A percentile compares a stretch with the other conserved stretches of the same genome.
These are phyloP conservation scores for Chytriomyces sp. DNA, from an alignment of 192 early-diverging fungal species.

Conservation along the genomic window DNA sequence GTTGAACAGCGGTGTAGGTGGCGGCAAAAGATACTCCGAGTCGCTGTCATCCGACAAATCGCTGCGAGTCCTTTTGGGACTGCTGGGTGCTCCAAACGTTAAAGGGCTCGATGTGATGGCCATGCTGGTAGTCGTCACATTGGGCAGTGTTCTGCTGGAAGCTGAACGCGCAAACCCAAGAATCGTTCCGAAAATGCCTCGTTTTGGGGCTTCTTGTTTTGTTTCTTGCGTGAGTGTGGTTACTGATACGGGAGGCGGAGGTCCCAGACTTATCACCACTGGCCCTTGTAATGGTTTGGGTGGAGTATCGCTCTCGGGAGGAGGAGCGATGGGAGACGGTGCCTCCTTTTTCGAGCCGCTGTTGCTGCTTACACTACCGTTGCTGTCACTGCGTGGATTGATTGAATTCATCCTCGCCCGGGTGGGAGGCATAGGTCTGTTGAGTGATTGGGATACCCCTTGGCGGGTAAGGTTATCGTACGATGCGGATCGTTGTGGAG, in stretches of 20 bases:
- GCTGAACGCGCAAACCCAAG: not conserved
- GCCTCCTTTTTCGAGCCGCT: no score
- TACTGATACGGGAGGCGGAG: not conserved
- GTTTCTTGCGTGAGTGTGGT: not conserved
- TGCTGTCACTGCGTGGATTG: no score
- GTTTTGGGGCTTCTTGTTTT: no score
- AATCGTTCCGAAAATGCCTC: not conserved
- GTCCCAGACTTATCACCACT: not conserved
- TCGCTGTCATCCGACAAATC: not conserved
- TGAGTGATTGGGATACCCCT: no score
- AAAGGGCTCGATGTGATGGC: not conserved
- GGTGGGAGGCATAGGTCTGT: no score
- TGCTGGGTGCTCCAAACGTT: not conserved
- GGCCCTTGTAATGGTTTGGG: no score
- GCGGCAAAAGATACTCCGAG: not conserved
- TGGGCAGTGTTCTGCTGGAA: not conserved
- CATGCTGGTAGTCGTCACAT: not conserved
- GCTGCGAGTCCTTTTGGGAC: not conserved
- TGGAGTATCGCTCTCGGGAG: no score
- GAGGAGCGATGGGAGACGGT: no score
- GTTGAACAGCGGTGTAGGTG: not conserved
- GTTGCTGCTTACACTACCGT: no score
- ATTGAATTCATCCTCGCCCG: no score
- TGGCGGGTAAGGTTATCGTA: no score
- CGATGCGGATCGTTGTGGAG: no score